phyloP scores from a whole-genome alignment of 768 basidiomycete genomes.

The Brasilioporus rufonigricans region DNA sequence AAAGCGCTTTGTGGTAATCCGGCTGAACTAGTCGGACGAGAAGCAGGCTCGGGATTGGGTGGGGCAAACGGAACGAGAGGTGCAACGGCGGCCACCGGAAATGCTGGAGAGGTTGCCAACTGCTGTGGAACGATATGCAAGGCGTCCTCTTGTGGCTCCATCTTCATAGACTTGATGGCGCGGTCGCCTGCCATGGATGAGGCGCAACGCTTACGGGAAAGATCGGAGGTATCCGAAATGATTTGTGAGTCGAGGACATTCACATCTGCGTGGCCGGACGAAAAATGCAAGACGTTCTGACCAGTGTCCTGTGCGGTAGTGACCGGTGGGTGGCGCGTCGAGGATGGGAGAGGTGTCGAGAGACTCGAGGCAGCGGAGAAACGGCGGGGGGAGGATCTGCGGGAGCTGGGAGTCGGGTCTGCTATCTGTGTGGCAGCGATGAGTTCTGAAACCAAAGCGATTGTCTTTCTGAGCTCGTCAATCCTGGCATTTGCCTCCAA shows the following conservation, averaged over 20 bases:
- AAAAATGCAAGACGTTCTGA: slow-evolving; percentile 22
- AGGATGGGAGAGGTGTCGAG: slow-evolving; percentile 33
- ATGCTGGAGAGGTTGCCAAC: slow-evolving; percentile 19
- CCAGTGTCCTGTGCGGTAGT: slow-evolving; percentile 25
- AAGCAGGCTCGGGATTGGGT: slow-evolving; percentile 25
- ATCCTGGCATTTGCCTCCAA: slow-evolving; percentile 49
- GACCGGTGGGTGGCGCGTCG: slow-evolving; percentile 19
- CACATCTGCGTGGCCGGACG: slow-evolving; percentile 14
- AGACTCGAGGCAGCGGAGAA: slow-evolving; percentile 15
- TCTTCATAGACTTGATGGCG: slow-evolving; percentile 45
- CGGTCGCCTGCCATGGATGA: slow-evolving; percentile 47
- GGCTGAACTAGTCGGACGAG: slow-evolving; percentile 35
- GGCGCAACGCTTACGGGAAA: slow-evolving; percentile 50
- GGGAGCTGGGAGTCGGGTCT: slow-evolving; percentile 33
- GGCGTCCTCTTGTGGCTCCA: slow-evolving; percentile 46
- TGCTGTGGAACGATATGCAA: slow-evolving; percentile 26
- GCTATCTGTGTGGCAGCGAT: slow-evolving; percentile 43
- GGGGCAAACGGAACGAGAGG: slow-evolving; percentile 30
- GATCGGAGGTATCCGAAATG: slow-evolving; percentile 35
- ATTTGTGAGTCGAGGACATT: slow-evolving; percentile 22
- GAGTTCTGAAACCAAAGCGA: slow-evolving; percentile 52
- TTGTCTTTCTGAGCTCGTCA: slow-evolving; percentile 54
- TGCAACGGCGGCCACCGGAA: slow-evolving; percentile 23
- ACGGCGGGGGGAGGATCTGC: slow-evolving; percentile 28
- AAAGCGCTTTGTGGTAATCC: slow-evolving; percentile 25